These are phyloP conservation scores for Juglanconis sp. DNA, from an alignment of 2,329 filamentous ascomycete species.

Conservation along the genomic window DNA sequence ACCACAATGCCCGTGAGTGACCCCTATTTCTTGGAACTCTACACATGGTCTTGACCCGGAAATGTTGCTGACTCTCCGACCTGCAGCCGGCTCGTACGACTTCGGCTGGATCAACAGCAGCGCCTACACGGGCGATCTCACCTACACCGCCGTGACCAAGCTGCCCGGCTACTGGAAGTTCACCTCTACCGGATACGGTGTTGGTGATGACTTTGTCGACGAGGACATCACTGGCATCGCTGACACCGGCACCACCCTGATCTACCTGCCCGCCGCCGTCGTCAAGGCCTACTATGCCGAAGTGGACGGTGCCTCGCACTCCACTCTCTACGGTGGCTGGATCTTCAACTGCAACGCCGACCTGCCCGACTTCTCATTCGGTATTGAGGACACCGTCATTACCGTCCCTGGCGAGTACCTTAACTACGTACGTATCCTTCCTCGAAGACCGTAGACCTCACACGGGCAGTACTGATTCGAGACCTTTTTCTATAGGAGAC, in stretches of 20 bases:
- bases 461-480: background rate
- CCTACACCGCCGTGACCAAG: conserved; percentile 53
- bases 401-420: conserved; percentile 49
- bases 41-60: background rate
- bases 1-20: conserved; percentile 32
- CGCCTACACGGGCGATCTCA: conserved; percentile 49
- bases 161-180: conserved; percentile 64
- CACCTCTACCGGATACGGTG: conserved; percentile 32
- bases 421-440: conserved; percentile 5
- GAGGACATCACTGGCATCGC: conserved; percentile 42
- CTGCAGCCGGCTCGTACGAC: conserved; percentile 31
- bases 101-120: conserved; percentile 50
- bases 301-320: conserved; percentile 40
- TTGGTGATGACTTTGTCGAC: conserved; percentile 28
- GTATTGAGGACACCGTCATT: conserved; percentile 41
- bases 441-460: background rate
- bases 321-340: conserved; percentile 41
- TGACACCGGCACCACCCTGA: conserved; percentile 59
- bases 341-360: conserved; percentile 47
- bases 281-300: conserved; percentile 49
- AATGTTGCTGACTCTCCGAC: background rate
- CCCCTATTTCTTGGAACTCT: background rate
- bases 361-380: conserved; percentile 49
- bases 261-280: conserved; percentile 46
- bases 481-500: background rate